phyloP scores from a whole-genome alignment of 2,329 filamentous ascomycete genomes.

The Hypomyces perniciosus region DNA sequence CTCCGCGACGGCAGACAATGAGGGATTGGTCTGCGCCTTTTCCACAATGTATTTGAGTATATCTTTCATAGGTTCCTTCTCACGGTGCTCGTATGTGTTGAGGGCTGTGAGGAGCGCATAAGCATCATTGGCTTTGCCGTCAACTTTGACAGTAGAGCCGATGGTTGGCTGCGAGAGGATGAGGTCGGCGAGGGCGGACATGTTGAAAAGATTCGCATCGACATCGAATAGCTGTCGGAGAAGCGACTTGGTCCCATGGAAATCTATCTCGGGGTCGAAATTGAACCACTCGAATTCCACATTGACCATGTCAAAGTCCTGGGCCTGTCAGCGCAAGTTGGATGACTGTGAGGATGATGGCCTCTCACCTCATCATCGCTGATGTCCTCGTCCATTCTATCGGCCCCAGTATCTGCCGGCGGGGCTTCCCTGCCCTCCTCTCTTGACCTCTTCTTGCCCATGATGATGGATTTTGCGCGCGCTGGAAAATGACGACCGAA shows the following conservation, averaged over 20 bases:
- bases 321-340: conserved; percentile 7
- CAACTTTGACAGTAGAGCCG: conserved; percentile 95
- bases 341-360: neutral
- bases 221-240: conserved; percentile 88
- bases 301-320: conserved; percentile 89
- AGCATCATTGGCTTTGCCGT: conserved; percentile 85
- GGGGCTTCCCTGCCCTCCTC: conserved; percentile 41
- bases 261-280: conserved; percentile 81
- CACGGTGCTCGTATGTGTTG: conserved; percentile 72
- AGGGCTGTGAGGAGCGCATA: conserved; percentile 89
- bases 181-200: conserved; percentile 79
- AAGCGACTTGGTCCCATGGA: conserved; percentile 87
- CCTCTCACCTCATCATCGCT: conserved; percentile 47
- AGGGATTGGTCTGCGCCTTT: conserved; percentile 46
- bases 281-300: conserved; percentile 99
- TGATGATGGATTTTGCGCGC: conserved; percentile 19
- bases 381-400: conserved; percentile 47
- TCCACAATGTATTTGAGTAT: conserved; percentile 65
- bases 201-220: conserved; percentile 77
- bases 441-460: conserved; percentile 48
- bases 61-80: conserved; percentile 65
- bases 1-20: conserved; percentile 51
- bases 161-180: conserved; percentile 82
- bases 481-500: conserved; percentile 1
- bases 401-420: conserved; percentile 33